Base-by-base conservation (phyloP, 1,284 basidiomycete species). In the Cutaneotrichosporon sp. region DNA sequence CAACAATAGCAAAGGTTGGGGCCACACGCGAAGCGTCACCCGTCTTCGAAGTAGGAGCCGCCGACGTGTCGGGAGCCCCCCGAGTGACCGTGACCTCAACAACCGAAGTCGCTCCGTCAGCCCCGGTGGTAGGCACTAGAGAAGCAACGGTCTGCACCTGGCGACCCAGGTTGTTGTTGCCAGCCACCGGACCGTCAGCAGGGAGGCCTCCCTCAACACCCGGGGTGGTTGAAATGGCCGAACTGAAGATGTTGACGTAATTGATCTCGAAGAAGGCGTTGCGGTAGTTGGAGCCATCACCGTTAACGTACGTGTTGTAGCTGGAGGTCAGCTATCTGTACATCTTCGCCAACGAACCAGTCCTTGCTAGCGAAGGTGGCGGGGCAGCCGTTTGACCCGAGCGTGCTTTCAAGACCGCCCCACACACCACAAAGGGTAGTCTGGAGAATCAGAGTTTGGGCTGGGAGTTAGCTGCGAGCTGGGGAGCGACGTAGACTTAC, bases 211-310 rank as follows among this genome's bases (percentile, higher is more conserved):
- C 38, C 38, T 41, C 38, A 16, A 41, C 38, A 25, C 38, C 38
- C 11, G 38, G 24, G 6, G 24, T 41, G 14, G 38, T 41, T 16
- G 38, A 41, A 16, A 16, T 24, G 22, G 1, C 11, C 22, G 38
- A 4, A 24, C 24, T 41, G 58, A 61, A 76, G 25, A 76, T 76
- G 54, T 80, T 80, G 49, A 82, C 70, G 59, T 80, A 80, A 57
- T 80, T 78, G 57, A 89, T 79, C 67, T 88, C 87, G 63, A 88
- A 90, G 74, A 85, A 88, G 2, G 87, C 86, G 48, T 80, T 80
- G 65, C 81, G 78, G 73, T 84, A 88, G 8, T 57, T 49, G 2
- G 81, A 33, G 25, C 32, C 41, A 51, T 81, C 69, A 25, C 84
- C 83, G 61, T 87, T 76, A 43, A 89, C 87, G 56, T 81, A 87